Base-by-base conservation (phyloP, 768 basidiomycete genomes). In the Strobilomyces confusus region DNA sequence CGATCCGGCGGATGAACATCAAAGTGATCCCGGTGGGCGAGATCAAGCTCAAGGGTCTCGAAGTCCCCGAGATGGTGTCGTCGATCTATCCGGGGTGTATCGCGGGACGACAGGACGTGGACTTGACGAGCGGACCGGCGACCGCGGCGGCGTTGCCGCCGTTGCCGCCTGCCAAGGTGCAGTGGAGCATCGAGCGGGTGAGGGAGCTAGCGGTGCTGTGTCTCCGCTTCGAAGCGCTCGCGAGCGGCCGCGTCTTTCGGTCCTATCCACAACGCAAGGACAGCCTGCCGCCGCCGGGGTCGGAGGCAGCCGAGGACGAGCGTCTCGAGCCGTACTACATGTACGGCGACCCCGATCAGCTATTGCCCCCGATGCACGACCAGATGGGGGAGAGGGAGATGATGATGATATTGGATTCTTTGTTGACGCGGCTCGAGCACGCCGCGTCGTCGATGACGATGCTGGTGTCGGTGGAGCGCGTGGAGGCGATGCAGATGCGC, bases 21-120 rank as follows among this genome's bases (percentile, higher is more conserved):
- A 73, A 77, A 32, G 78, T 94, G 51, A 77, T 84, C 30, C 76
- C 78, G n/a, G 78, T 95, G 17, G 95, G 97, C 5, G 93, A 98
- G 70, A 79, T 86, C 58, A 93, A 92, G 67, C 81, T 98, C 57
- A 98, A 98, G 71, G 97, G 97, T 12, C 75, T 98, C 47, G 95
- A 98, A 71, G 77, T 90, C 1, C 92, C 93, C 1, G 95, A 98
- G 70, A 77, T 80, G 58, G 75, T 98, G 20, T 89, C 92, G n/a
- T 68, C 86, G 17, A 77, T 98, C 42, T 98, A 92, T 69, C 92
- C 95, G 0, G 74, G 69, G 23, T 79, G 81, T 4, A 75, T 98
- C 34, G 79, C 81, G 38, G 86, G 84, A 8, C 83, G 95, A 29
- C 79, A 86, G 54, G 79, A 84, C 48, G 65, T 87, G 44, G 76